Base-by-base conservation (phyloP, 148 eudicot species). In the Talinum fruticosum region DNA sequence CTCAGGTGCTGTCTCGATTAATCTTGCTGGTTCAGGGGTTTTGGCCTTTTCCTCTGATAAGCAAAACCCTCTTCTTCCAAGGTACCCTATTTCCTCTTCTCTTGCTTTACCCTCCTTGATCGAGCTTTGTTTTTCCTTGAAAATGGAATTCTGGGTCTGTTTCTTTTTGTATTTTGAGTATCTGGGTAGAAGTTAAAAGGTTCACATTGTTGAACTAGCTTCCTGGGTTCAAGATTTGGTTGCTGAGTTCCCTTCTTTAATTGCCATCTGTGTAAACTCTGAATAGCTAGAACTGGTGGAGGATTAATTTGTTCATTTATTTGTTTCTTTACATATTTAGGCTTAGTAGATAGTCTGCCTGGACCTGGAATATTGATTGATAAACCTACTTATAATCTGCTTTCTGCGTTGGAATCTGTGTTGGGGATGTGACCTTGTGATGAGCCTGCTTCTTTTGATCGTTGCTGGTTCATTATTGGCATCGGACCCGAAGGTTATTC, bases 41-140 rank as follows among this genome's bases (percentile, higher is more conserved):
- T n/a, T 87, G 73, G 75, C 84, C 28, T 84, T 82, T 66, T 87
- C 87, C 4, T 77, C 84, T 82, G 75, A 75, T 76, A 82, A 66
- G 37, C 84, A 84, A 54, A 84, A 87, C 71, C 87, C 85, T 75
- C 85, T 84, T 78, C 79, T 82, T 37, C 85, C 89, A 3, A 79
- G 87, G 89, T 86, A 79, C 4, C 53, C 45, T 45, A 8, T 26
- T 67, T 72, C 14, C 51, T 16, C 51, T 36, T 73, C 33, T 33
- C 3, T 7, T 57, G 0, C 34, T 19, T 74, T 66, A 53, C 34
- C 1, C 2, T 28, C 8, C 24, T 19, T 71, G 23, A 28, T 72
- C 19, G 30, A 78, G 75, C 29, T 64, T 45, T 34, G 26, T 51
- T 29, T 51, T 51, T 51, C 5, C 21, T 51, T 51, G 57, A 51